These are phyloP conservation scores for Ogataea siamensis DNA, from an alignment of 805 yeast species.

Conservation along the genomic window DNA sequence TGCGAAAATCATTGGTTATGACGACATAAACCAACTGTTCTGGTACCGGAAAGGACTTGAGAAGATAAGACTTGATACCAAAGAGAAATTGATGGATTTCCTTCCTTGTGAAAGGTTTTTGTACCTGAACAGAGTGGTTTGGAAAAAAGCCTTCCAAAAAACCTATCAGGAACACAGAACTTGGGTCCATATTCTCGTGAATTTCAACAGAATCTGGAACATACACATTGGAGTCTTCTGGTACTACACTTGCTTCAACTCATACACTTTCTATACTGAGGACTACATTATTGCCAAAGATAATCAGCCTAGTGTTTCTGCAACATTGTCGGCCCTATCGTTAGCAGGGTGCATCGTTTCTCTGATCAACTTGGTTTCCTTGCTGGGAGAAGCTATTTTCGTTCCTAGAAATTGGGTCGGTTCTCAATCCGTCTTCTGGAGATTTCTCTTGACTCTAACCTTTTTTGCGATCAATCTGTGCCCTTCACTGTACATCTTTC, in stretches of 20 bases:
- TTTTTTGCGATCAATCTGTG: constrained; percentile 44
- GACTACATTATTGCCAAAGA: constrained; percentile 51
- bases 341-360: constrained; percentile 66
- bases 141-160: constrained; percentile 70
- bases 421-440: constrained; percentile 52
- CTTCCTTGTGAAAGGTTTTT: constrained; percentile 56
- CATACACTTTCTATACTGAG: constrained; percentile 64
- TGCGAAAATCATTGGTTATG: constrained; percentile 73
- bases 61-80: constrained; percentile 46
- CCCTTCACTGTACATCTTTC: constrained; percentile 56
- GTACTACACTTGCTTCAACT: constrained; percentile 69
- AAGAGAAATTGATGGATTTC: constrained; percentile 48
- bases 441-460: constrained; percentile 42
- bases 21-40: constrained; percentile 84
- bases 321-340: constrained; percentile 56
- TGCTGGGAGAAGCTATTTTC: constrained; percentile 55
- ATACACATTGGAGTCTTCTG: constrained; percentile 73
- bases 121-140: constrained; percentile 51
- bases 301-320: constrained; percentile 59
- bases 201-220: constrained; percentile 79
- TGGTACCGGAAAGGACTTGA: constrained; percentile 77
- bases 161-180: constrained; percentile 73
- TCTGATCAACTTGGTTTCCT: constrained; percentile 52
- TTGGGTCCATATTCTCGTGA: constrained; percentile 72
- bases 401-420: constrained; percentile 78